Conservation (phyloP, 2,329 filamentous ascomycete species). For the Thelonectria discophora region DNA sequence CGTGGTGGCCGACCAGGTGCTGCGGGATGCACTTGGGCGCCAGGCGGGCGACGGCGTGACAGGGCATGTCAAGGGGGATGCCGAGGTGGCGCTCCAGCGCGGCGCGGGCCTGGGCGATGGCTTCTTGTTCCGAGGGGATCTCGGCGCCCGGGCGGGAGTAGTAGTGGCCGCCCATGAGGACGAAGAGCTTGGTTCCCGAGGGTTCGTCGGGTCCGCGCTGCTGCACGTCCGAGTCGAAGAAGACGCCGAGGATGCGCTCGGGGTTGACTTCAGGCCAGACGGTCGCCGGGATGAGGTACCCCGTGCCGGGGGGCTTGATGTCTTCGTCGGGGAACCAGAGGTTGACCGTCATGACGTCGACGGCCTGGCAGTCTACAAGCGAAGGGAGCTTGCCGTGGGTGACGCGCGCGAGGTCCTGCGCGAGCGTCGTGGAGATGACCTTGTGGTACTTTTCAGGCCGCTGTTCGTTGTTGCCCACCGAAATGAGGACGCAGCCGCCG, state of each 20-base stretch:
- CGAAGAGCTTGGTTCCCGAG: conserved; percentile 85
- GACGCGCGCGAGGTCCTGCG: conserved; percentile 53
- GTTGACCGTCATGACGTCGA: conserved; percentile 92
- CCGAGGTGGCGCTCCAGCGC: conserved; percentile 78
- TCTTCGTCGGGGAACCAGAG: conserved; percentile 77
- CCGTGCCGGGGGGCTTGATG: conserved; percentile 78
- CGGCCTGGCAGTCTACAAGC: conserved; percentile 66
- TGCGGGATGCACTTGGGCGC: conserved; percentile 85
- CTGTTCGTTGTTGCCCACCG: conserved; percentile 2
- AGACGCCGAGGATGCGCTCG: conserved; percentile 85
- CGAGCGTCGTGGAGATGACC: conserved; percentile 71
- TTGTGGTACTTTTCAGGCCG: conserved; percentile 55
- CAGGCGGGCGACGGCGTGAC: conserved; percentile 66
- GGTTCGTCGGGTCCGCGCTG: conserved; percentile 60
- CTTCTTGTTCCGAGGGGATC: conserved; percentile 70
- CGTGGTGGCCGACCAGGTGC: conserved; percentile 80
- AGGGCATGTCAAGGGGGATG: conserved; percentile 68
- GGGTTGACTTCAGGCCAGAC: conserved; percentile 77
- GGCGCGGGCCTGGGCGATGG: conserved; percentile 72
- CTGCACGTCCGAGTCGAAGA: conserved; percentile 80
- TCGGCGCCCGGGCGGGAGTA: conserved; percentile 64
- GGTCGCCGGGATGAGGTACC: conserved; percentile 87
- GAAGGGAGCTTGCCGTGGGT: conserved; percentile 53
- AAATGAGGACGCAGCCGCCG: conserved; percentile 47
- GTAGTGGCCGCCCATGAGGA: conserved; percentile 95